A percentile compares a stretch with the other conserved stretches of the same genome.
phyloP scores from a whole-genome alignment of 768 basidiomycete genomes.

The Asterophora lycoperdoides region DNA sequence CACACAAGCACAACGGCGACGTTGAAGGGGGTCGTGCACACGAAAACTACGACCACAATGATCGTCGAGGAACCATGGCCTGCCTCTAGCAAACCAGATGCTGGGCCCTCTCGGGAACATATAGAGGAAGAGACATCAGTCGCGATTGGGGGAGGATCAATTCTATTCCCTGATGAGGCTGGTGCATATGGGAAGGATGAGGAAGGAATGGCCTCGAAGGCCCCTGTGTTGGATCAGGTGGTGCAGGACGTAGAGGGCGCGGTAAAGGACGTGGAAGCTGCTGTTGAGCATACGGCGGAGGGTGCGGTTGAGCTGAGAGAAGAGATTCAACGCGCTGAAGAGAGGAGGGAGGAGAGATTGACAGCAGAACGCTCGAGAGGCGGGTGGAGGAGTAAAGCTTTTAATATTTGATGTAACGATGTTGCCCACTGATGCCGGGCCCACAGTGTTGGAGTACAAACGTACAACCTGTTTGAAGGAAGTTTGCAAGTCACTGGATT shows the following conservation, averaged over 20 bases:
- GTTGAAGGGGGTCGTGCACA: conserved; percentile 27
- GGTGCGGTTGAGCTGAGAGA: conserved; percentile 9
- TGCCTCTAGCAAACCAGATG: no score
- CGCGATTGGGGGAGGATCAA: conserved; percentile 33
- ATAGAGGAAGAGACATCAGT: conserved; percentile 22
- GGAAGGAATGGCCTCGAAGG: conserved; percentile 6
- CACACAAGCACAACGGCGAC: conserved; percentile 21
- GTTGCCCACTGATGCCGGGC: no score
- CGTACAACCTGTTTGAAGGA: no score
- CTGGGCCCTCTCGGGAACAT: background rate
- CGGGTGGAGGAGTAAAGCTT: conserved; percentile 33
- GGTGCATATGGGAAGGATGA: conserved; percentile 26
- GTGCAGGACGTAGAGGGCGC: conserved; percentile 14
- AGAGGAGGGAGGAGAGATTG: conserved; percentile 22
- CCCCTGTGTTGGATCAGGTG: conserved; percentile 15
- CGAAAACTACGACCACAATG: conserved; percentile 19
- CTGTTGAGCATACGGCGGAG: conserved; percentile 9
- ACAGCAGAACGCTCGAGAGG: conserved; percentile 17
- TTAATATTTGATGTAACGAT: conserved; percentile 23
- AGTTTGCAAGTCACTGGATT: no score
- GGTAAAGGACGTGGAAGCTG: conserved; percentile 9
- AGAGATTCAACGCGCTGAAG: conserved; percentile 20
- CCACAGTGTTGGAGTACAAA: no score
- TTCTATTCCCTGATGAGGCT: conserved; percentile 31
- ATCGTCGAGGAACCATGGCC: no score